These are phyloP conservation scores for Blastocladiella emersonii DNA, from an alignment of 371 early-diverging fungal genomes.

Conservation along the genomic window DNA sequence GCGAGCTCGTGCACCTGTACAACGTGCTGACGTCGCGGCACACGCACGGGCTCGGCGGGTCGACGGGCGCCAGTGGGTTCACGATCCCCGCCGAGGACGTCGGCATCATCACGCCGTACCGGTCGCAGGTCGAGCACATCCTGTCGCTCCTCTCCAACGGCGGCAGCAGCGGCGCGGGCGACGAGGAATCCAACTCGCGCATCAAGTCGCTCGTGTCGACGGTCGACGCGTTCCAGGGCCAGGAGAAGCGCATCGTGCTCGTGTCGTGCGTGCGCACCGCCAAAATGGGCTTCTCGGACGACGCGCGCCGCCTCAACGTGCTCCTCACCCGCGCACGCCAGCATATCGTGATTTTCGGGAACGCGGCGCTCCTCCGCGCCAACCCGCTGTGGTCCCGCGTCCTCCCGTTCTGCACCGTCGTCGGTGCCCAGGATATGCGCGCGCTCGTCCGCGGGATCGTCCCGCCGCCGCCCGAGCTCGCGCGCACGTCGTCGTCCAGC, in stretches of 20 bases:
- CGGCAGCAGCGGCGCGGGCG: background rate
- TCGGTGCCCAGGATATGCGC: too few species aligned
- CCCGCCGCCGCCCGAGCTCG: too few species aligned
- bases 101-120: conserved; percentile 55
- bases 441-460: too few species aligned
- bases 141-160: conserved; percentile 9
- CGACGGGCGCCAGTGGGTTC: too few species aligned
- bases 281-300: conserved; percentile 38
- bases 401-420: too few species aligned
- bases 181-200: conserved; percentile 10
- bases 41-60: too few species aligned
- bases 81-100: conserved; percentile 27
- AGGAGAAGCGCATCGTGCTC: conserved; percentile 67
- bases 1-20: conserved; percentile 25
- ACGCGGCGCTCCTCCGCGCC: conserved; percentile 10
- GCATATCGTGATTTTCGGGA: conserved; percentile 11
- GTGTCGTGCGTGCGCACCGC: conserved; percentile 54
- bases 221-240: conserved; percentile 80
- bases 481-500: too few species aligned
- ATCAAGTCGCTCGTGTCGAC: conserved; percentile 33
- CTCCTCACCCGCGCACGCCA: conserved; percentile 36
- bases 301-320: conserved; percentile 40
- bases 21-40: conserved; percentile 21
- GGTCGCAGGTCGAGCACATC: conserved; percentile 19
- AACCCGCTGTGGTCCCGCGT: conserved; percentile 17